Evolutionary conservation across 495 filamentous ascomycete genomes (phyloP).

Genomic region (Penicillium odoratum): DNA sequence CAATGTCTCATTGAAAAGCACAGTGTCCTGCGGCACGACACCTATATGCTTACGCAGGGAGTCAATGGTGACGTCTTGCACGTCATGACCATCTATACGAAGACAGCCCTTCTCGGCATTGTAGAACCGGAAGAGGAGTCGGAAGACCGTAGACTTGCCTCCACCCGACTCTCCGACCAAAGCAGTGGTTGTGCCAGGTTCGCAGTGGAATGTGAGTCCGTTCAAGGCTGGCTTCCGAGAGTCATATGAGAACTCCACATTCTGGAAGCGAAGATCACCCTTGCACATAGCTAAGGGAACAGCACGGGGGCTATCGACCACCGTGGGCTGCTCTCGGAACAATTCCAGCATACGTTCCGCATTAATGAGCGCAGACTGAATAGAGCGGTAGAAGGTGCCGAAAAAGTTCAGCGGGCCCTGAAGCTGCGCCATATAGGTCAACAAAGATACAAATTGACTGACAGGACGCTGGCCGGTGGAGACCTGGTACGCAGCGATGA

Average conservation of each 20-base stretch:
- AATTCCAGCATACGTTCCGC: constrained; percentile 92
- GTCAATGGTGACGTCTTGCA: constrained; percentile 85
- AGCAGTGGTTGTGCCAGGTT: constrained; percentile 89
- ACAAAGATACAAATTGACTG: constrained; percentile 74
- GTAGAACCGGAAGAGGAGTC: constrained; percentile 94
- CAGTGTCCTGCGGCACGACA: constrained; percentile 94
- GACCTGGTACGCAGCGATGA: constrained; percentile 87
- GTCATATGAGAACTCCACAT: constrained; percentile 92
- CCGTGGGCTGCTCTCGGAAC: constrained; percentile 92
- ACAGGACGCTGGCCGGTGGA: constrained; percentile 67
- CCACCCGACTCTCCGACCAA: constrained; percentile 95
- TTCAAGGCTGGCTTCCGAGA: constrained; percentile 80
- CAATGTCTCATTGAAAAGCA: constrained; percentile 93
- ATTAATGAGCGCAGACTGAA: constrained; percentile 96
- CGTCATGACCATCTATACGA: constrained; percentile 77
- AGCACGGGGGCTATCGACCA: constrained; percentile 66
- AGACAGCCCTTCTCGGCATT: constrained; percentile 77
- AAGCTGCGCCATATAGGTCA: constrained; percentile 90
- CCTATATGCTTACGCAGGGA: constrained; percentile 88
- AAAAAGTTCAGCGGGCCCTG: constrained; percentile 96
- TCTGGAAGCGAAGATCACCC: constrained; percentile 80
- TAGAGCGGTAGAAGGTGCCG: constrained; percentile 94
- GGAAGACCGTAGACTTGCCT: constrained; percentile 97
- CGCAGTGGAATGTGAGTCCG: constrained; percentile 76
- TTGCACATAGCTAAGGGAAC: constrained; percentile 60